Base-by-base conservation (phyloP, 106 monocot species). In the Narthecium ossifragum region DNA sequence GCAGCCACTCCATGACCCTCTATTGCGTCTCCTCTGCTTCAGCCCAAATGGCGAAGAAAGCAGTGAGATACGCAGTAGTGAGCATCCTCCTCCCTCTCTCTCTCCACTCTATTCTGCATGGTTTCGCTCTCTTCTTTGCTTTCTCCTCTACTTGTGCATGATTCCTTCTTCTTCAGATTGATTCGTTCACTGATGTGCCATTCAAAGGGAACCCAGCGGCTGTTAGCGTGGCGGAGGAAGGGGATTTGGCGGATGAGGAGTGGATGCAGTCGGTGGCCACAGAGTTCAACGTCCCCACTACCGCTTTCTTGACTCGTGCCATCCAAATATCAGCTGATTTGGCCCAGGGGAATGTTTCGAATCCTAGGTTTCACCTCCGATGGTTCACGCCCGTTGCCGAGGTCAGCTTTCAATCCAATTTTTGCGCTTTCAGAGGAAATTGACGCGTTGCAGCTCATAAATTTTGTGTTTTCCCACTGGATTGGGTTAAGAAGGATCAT, bases 171-270 rank as follows among this genome's bases (percentile, higher is more conserved):
- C 29, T 54, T 25, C 63, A 75, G 75, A 57, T 75, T 6, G 68
- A 75, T 33, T 68, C 75, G 28, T 75, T 75, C 57, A 75, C 68
- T 0, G 39, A 43, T 10, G 39, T 33, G 10, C 55, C 75, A 50
- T 75, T 75, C 34, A 75, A 69, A 46, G 75, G 75, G 26, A 75
- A 75, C 38, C 75, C 75, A 4, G 75, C 75, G 1, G 75, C 63
- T 1, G 56, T 75, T 17, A 69, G 75, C 40, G 57, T 75, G 8
- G 32, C 69, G 51, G 68, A 63, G 25, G 56, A 63, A 9, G 59
- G 38, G 4, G 62, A 34, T 1, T 55, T 41, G 46, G 21, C 34
- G 20, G 43, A 67, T 28, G 47, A 54, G 0, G 38, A 62, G 5
- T 75, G 75, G 75, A 68, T 75, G 75, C 68, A 75, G 36, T 53